Evolutionary conservation across 495 filamentous ascomycete genomes (phyloP), one percentile per base, ranked within the genome.

Genomic region (Penicillium turbatum): DNA sequence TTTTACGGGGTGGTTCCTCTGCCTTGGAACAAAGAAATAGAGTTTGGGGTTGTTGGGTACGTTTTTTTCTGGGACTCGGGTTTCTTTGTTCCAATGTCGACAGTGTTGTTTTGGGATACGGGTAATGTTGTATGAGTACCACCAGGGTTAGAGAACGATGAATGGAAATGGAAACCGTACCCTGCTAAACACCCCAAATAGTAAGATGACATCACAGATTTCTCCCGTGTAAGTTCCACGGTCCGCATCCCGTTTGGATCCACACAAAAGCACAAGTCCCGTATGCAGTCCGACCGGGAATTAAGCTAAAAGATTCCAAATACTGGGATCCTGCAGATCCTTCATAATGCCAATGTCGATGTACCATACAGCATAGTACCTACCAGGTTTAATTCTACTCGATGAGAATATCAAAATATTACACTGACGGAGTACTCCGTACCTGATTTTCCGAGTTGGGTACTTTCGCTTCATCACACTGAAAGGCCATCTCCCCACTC

Each of bases 311-410:
- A 31, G 16, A 47, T 47, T 26, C 41, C 43, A 39, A 46, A 53
- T 38, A 46, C 27, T 42, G 27, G 48, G 15, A 30, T 19, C 13
- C 2, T 49, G 47, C 47, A 49, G 47, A 49, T 49, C 47, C 21
- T 44, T 34, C 30, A 52, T 38, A 44, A 52, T 43, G 30, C 24
- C 47, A 49, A 49, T 49, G 38, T 52, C 9, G 35, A 50, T 24
- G 30, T 17, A 31, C 13, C 31, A 26, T 16, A 11, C 2, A 10
- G 31, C 7, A 11, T 13, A 13, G 19, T 11, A 48, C 26, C 44
- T 21, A 32, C 24, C 3, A 15, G 0, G 26, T 44, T 29, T 1
- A 13, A 26, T 9, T 31, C 10, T 31, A 31, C 6, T 1, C 6
- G 10, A 31, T 31, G 7, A 31, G 6, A 31, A 7, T 31, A 31